Base-by-base conservation (phyloP, 306 rosid genomes). In the Hippophae rhamnoides region DNA sequence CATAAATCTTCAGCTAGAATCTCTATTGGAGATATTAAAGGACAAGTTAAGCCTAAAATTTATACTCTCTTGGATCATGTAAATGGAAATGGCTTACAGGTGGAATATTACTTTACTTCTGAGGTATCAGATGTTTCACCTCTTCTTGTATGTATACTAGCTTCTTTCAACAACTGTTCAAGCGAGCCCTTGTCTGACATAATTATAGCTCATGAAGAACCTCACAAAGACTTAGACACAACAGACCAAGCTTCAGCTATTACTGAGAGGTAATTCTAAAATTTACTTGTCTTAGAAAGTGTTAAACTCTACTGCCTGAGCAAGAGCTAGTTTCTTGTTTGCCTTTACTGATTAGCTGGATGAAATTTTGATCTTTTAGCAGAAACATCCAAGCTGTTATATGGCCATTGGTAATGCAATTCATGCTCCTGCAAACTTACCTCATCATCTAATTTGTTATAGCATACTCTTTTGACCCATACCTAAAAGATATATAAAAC, bases 81-180 rank as follows among this genome's bases (percentile, higher is more conserved):
- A 61, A 82, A 80, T 66, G 97, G 97, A 72, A 82, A 80, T 54
- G 99, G 99, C 68, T 86, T 93, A 68, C 84, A 76, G 80, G 90
- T 84, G 74, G 84, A 88, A 44, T 88, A 88, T 75, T 81, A 81
- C 68, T 93, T 93, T 84, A 86, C 90, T 45, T 75, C 94, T 47
- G 86, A 86, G 72, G 76, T 72, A 65, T 80, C 90, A 47, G 82
- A 70, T 73, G 60, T 80, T 69, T 84, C 97, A 62, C 84, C 95
- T 51, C 84, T 73, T 54, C 96, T 88, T 70, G 82, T 84, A 69
- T 86, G 90, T 58, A 64, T 88, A 56, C 94, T 84, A 65, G 75
- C 75, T 66, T 75, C 72, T 67, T 84, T 88, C 76, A 81, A 81
- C 66, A 93, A 93, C 76, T 80, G 94, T 77, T 83, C 94, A 65